Percentiles rank a stretch among this genome's conserved stretches.
Evolutionary conservation across 768 basidiomycete genomes (phyloP).

Genomic region (Rhizopogon vinicolor): DNA sequence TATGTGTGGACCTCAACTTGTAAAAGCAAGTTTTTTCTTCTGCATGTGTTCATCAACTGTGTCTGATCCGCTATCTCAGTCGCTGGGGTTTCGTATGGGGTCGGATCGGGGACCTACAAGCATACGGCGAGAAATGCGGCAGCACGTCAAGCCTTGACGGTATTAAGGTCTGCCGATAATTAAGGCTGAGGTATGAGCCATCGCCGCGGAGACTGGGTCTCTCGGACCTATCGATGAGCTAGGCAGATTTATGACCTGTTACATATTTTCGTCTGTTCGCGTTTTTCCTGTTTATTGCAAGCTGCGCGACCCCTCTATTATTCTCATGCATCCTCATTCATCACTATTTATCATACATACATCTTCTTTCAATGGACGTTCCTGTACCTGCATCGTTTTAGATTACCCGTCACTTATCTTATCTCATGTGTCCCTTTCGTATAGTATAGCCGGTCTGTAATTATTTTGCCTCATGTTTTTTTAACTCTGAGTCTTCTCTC

Average conservation of each 20-base stretch:
- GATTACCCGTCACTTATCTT: not conserved
- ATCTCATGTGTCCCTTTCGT: not conserved
- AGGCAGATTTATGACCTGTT: not conserved
- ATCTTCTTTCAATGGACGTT: not conserved
- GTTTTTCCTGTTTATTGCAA: not conserved
- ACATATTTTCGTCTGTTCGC: not conserved
- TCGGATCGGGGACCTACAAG: constrained; percentile 47
- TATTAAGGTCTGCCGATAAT: constrained; percentile 24
- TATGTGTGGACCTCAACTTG: constrained; percentile 55
- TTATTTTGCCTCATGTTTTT: not conserved
- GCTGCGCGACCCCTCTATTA: not conserved
- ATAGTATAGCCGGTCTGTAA: not conserved
- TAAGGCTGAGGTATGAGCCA: constrained; percentile 6
- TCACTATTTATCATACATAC: not conserved
- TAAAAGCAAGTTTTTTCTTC: constrained; percentile 40
- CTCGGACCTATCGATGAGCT: not conserved
- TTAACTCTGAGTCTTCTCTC: not conserved
- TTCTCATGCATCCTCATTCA: not conserved
- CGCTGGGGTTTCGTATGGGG: constrained; percentile 42
- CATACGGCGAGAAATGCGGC: constrained; percentile 45
- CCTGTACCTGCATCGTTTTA: not conserved
- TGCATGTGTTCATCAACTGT: constrained; percentile 1
- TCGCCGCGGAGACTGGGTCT: not conserved
- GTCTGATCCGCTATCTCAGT: constrained; percentile 33
- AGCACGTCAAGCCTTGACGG: constrained; percentile 28